Base-by-base conservation (phyloP, 2,329 filamentous ascomycete genomes). In the Phyllosticta capitalensis region DNA sequence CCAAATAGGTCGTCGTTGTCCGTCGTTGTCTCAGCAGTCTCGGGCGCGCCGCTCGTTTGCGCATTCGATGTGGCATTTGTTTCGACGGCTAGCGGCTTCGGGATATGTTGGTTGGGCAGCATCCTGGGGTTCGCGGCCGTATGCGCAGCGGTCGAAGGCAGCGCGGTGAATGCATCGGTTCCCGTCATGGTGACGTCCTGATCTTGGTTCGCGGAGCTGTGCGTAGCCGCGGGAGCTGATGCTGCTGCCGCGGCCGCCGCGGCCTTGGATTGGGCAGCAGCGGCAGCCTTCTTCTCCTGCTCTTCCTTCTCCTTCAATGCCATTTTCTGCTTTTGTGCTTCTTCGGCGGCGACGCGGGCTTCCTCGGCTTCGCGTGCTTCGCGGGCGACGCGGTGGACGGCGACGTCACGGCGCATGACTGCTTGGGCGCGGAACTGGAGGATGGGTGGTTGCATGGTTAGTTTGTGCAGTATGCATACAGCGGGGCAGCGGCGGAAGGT, bases 371-470 rank as follows among this genome's bases (percentile, higher is more conserved):
- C 71, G 52, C 68, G 67, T 64, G 70, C 67, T 63, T 66, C 65
- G 63, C 72, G 69, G 38, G 71, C 68, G 52, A 69, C 66, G 60
- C 69, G 68, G 51, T 69, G 64, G 56, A 72, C 53, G n/a, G 71
- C 72, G 33, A 73, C 68, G 63, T 74, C 72, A 53, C 72, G 61
- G 7, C 71, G 67, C 58, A 73, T 61, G 9, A 73, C 71, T 0
- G 65, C 63, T 33, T 74, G 70, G 7, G 71, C 70, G 19, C 67
- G 63, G 60, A 63, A 65, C 50, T 63, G 54, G 9, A n/a, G 5
- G 5, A 19, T 30, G 14, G 38, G 7, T 45, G n/a, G 38, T 45
- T 45, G 38, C 38, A 45, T 45, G 33, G 24, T 20, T 53, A 24
- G 24, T 54, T 17, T 5, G 14, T 21, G 54, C 52, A 55, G 52